A percentile compares a stretch with the other conserved stretches of the same genome.
Conservation (phyloP, 139 green algal species). For the Haematococcus lacustris region DNA sequence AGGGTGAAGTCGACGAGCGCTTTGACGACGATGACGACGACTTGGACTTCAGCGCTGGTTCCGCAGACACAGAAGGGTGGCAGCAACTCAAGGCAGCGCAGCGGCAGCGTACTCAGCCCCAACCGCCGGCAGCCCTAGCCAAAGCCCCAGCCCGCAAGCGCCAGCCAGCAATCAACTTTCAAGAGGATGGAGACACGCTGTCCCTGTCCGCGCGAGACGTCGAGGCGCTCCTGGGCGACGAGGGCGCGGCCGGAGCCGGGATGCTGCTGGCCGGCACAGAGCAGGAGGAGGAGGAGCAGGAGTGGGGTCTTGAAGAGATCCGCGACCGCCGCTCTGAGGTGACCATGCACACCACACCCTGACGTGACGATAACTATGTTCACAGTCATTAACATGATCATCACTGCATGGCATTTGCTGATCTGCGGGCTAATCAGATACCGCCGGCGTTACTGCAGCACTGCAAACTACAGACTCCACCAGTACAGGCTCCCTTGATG, state of each 20-base stretch:
- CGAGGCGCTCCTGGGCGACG: slow-evolving; percentile 1
- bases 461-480: too few relatives aligned
- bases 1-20: not conserved
- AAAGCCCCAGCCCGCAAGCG: too few relatives aligned
- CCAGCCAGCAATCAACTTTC: too few relatives aligned
- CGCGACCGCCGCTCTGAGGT: not conserved
- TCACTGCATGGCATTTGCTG: too few relatives aligned
- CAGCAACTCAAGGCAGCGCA: not conserved
- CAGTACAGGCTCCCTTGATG: too few relatives aligned
- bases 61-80: not conserved
- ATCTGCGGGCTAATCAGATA: too few relatives aligned
- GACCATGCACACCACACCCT: not conserved
- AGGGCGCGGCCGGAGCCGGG: slow-evolving; percentile 1
- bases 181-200: too few relatives aligned
- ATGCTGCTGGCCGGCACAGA: not conserved
- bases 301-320: not conserved
- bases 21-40: slow-evolving; percentile 4
- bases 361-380: not conserved
- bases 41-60: slow-evolving; percentile 6
- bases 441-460: too few relatives aligned
- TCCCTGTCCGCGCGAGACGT: slow-evolving; percentile 1
- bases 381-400: too few relatives aligned
- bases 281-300: slow-evolving; percentile 9
- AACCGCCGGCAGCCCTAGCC: too few relatives aligned
- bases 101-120: too few relatives aligned